Base-by-base conservation (phyloP, 768 basidiomycete species). In the Suillus sp. region DNA sequence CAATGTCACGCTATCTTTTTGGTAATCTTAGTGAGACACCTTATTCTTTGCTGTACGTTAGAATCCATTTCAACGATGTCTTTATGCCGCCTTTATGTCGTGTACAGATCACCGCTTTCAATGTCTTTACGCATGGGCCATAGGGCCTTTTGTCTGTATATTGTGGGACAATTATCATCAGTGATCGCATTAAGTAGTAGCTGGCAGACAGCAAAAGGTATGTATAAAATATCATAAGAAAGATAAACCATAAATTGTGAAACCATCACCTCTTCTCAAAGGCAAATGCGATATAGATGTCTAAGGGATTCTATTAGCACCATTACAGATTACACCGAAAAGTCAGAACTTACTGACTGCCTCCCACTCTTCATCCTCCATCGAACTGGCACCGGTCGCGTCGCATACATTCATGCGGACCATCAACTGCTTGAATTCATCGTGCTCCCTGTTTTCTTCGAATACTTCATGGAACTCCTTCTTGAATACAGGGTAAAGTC, bases 311-410 rank as follows among this genome's bases (percentile, higher is more conserved):
- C n/a, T n/a, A 58, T 38, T 27, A 5, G 22, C 25, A 4, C 8
- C 30, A 38, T 51, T 42, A 9, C 9, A 40, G 20, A 27, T 34
- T 63, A 63, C 16, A 35, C 25, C 10, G 20, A 34, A 11, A 61
- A 40, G 27, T 30, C 55, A 38, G 38, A 14, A 86, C 95, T 77
- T 77, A 98, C 97, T 98, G n/a, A 95, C 95, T 66, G 96, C 96
- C 71, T 98, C 95, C 93, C 96, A 97, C 77, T 99, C 96, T 68
- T 92, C 90, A 67, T 92, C 91, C 67, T 95, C 87, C 93, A 99
- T 97, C 60, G 92, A 79, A 70, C 93, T 96, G 77, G 91, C 91
- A 2, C 95, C 95, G 47, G 90, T 83, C 20, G 80, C 78, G 71
- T 97, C 90, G 48, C 97, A 86, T 34, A 99, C 97, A 65, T 88